Evolutionary conservation across 371 early-diverging fungal genomes (phyloP).

Genomic region (Saksenaea vasiformis): DNA sequence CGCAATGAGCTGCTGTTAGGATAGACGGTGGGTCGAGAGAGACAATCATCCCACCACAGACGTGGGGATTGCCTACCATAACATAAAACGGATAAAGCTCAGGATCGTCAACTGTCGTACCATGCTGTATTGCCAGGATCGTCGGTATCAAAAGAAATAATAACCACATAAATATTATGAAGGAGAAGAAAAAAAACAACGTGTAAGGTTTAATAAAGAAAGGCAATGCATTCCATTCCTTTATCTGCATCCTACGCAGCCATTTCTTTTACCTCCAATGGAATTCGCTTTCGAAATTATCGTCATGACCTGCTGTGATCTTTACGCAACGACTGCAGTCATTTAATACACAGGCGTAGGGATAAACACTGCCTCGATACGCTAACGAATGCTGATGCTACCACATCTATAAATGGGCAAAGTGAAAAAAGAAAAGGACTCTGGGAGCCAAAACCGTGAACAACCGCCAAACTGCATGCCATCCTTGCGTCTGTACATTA

Average conservation of each 20-base stretch:
- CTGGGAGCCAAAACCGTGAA: no score
- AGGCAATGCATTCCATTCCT: neutral
- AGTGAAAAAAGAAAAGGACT: no score
- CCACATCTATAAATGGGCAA: no score
- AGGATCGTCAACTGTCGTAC: slow-evolving; percentile 26
- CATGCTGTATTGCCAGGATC: slow-evolving; percentile 29
- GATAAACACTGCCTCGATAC: no score
- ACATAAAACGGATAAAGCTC: slow-evolving; percentile 43
- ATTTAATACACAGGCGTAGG: no score
- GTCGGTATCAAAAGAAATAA: neutral
- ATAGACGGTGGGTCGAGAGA: slow-evolving; percentile 43
- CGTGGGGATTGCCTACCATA: slow-evolving; percentile 50
- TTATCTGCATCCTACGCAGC: neutral
- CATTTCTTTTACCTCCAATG: no score
- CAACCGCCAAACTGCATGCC: no score
- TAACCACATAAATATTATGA: neutral
- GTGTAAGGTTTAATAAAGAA: neutral
- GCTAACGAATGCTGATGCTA: no score
- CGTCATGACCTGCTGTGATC: no score
- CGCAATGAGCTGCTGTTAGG: slow-evolving; percentile 54
- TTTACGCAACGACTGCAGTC: no score
- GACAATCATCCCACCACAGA: slow-evolving; percentile 47
- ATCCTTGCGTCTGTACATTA: no score
- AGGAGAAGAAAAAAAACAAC: neutral
- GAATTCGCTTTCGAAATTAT: no score